Conservation (phyloP, 106 monocot genomes). For the Acanthochlamys bracteata region DNA sequence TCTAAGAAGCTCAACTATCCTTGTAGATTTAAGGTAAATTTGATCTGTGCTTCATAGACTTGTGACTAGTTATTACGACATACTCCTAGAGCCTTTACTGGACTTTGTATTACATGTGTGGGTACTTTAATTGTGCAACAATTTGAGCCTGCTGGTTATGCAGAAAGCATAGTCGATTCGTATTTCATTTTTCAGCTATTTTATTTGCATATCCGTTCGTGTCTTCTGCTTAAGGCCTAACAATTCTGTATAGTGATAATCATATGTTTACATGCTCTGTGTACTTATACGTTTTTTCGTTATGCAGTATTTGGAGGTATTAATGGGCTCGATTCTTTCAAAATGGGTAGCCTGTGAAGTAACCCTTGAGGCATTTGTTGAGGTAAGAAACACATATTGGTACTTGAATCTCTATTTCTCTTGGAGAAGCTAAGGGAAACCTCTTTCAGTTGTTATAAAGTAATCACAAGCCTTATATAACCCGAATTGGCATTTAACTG, state of each 20-base stretch:
- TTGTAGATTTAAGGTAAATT: constrained; percentile 56
- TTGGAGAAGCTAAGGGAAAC: no score
- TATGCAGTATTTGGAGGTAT: constrained; percentile 64
- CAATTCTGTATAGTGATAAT: neutral
- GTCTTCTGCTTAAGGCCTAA: neutral
- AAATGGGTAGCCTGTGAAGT: constrained; percentile 82
- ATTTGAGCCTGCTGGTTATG: no score
- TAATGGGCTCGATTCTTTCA: constrained; percentile 61
- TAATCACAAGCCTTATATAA: no score
- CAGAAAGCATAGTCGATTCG: neutral
- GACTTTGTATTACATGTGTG: no score
- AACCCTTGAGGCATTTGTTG: constrained; percentile 59
- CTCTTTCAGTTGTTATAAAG: no score
- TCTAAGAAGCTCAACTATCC: constrained; percentile 45
- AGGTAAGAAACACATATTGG: constrained; percentile 34
- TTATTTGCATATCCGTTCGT: neutral
- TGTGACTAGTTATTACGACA: no score
- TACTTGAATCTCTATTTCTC: neutral
- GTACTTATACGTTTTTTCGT: neutral
- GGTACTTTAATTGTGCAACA: no score
- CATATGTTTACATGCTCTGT: neutral
- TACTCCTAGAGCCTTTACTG: no score
- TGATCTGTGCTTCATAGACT: neutral
- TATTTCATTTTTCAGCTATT: neutral
- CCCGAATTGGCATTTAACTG: no score